phyloP scores from a whole-genome alignment of 2,329 filamentous ascomycete genomes.

The Alternaria incomplexa region DNA sequence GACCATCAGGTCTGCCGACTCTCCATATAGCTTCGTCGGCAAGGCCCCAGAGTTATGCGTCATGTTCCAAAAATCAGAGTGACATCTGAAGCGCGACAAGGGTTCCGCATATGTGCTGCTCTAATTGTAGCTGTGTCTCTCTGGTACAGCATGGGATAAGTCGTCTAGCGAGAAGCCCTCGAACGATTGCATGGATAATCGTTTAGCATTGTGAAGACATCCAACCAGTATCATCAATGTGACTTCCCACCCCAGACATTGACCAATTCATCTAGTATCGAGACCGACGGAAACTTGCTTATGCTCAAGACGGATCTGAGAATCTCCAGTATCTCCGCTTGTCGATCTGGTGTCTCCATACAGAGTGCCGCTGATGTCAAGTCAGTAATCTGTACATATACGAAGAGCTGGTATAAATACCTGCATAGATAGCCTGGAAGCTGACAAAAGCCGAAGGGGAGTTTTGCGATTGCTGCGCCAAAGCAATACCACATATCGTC shows the following conservation, averaged over 20 bases:
- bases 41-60: neutral
- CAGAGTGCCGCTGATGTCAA: conserved; percentile 21
- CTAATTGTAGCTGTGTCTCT: neutral
- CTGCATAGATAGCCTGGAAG: conserved; percentile 40
- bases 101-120: neutral
- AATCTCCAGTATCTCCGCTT: conserved; percentile 22
- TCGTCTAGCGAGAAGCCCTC: neutral
- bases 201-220: neutral
- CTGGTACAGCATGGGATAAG: neutral
- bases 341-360: conserved; percentile 27
- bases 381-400: neutral
- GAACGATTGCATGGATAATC: neutral
- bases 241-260: conserved; percentile 32
- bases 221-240: conserved; percentile 32
- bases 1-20: neutral
- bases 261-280: conserved; percentile 31
- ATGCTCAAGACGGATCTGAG: conserved; percentile 25
- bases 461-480: conserved; percentile 45
- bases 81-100: neutral
- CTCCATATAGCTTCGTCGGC: neutral
- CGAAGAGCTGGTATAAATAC: conserved; percentile 12
- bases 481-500: conserved; percentile 58
- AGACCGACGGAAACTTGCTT: conserved; percentile 35
- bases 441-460: conserved; percentile 37
- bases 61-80: neutral